Base-by-base conservation (phyloP, 768 basidiomycete genomes). In the Mycena pura region DNA sequence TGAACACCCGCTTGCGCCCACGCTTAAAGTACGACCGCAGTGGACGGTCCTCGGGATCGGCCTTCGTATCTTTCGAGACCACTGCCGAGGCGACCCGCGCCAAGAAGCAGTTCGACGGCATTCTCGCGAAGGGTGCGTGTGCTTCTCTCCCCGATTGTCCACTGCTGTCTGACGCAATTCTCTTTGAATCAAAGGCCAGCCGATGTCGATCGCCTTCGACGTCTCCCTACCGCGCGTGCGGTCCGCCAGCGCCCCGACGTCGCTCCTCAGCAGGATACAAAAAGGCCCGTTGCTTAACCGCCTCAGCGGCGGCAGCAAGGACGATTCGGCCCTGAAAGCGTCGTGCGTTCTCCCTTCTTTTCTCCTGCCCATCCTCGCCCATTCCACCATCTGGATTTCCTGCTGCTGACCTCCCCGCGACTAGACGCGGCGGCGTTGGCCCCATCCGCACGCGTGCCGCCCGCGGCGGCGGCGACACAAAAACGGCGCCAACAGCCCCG, bases 1-100 rank as follows among this genome's bases (percentile, higher is more conserved):
- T 56, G 62, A 44, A 64, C 66, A 62, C 58, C 69, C 71, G 22
- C 74, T 78, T 68, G 68, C 68, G 69, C 59, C 59, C 66, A 47
- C 75, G 31, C 39, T 48, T 79, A 72, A 85, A 97, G 95, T 97
- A 95, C 81, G 95, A 97, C 79, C 89, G 91, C 73, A 96, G 95
- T 69, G 95, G 95, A 67, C 91, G 95, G 73, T 96, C 95, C 44
- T 87, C 85, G 19, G 95, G 95, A 60, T 82, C 86, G 67, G 95
- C 91, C 58, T 84, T 87, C 67, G 80, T 97, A 72, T 82, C 87
- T 9, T 96, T 88, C 77, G 90, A 93, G 76, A 92, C 88, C 3
- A 68, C 84, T 17, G 81, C 84, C 54, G 92, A 96, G 73, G 95
- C 95, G 31, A 86, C 87, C 36, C 81, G 84, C 60, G 95, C 94